These are phyloP conservation scores for Panellus pusillus DNA, from an alignment of 768 basidiomycete species.

Conservation along the genomic window DNA sequence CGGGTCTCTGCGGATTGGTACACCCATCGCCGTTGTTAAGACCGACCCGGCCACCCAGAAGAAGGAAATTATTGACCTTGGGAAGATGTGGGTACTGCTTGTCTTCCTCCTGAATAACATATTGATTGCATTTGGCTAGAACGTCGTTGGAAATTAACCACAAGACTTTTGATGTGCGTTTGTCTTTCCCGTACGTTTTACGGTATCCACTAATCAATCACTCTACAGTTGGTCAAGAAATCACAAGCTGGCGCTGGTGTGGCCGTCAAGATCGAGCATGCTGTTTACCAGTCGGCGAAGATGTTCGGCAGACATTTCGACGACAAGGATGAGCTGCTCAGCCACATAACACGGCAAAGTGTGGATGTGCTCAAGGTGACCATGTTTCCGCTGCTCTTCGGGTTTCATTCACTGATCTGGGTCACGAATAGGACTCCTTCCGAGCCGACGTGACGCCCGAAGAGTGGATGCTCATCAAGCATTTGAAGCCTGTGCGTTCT, in stretches of 20 bases:
- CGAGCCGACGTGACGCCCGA: constrained; percentile 86
- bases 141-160: constrained; percentile 98
- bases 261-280: constrained; percentile 98
- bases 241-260: constrained; percentile 94
- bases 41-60: constrained; percentile 84
- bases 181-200: neutral
- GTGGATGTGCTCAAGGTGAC: constrained; percentile 93
- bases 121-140: constrained; percentile 40
- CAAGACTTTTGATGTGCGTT: constrained; percentile 74
- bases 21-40: constrained; percentile 94
- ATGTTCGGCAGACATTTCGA: constrained; percentile 96
- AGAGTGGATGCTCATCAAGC: constrained; percentile 92
- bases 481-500: constrained; percentile 70
- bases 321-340: constrained; percentile 92
- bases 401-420: neutral
- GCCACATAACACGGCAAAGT: constrained; percentile 86
- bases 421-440: constrained; percentile 75
- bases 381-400: neutral
- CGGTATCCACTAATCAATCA: neutral
- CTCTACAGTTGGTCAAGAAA: constrained; percentile 80
- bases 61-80: constrained; percentile 88
- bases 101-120: neutral
- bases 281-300: constrained; percentile 92
- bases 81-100: constrained; percentile 76
- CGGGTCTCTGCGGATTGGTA: constrained; percentile 86